These are phyloP conservation scores for Fusarium chuoi DNA, from an alignment of 2,329 filamentous ascomycete genomes.

Conservation along the genomic window DNA sequence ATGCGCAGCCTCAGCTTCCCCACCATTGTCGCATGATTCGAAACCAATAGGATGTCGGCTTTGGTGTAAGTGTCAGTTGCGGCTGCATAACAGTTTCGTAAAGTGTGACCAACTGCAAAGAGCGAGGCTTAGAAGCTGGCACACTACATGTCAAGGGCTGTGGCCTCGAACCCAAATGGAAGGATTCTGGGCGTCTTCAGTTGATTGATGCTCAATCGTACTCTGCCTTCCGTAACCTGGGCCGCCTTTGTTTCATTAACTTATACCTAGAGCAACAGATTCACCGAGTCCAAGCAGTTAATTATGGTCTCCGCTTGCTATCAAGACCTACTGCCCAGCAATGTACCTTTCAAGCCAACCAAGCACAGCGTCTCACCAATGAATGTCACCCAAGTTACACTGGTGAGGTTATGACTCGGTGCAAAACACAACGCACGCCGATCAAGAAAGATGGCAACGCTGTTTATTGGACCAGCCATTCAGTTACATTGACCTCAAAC, in stretches of 20 bases:
- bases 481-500: neutral
- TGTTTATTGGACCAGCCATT: slow-evolving; percentile 1
- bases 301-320: neutral
- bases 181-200: neutral
- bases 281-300: neutral
- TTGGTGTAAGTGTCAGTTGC: neutral
- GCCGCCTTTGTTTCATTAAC: neutral
- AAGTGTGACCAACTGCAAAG: neutral
- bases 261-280: neutral
- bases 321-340: neutral
- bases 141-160: neutral
- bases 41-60: neutral
- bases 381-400: neutral
- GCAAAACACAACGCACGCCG: neutral
- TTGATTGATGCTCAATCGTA: neutral
- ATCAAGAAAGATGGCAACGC: neutral
- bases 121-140: neutral
- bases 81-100: slow-evolving; percentile 7
- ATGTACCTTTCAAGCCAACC: neutral
- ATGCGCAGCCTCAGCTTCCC: neutral
- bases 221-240: neutral
- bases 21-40: slow-evolving; percentile 2
- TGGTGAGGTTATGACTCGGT: neutral
- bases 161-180: neutral
- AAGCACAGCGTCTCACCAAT: neutral